Base-by-base conservation (phyloP, 345 rosid species). In the Jatropha curcas region DNA sequence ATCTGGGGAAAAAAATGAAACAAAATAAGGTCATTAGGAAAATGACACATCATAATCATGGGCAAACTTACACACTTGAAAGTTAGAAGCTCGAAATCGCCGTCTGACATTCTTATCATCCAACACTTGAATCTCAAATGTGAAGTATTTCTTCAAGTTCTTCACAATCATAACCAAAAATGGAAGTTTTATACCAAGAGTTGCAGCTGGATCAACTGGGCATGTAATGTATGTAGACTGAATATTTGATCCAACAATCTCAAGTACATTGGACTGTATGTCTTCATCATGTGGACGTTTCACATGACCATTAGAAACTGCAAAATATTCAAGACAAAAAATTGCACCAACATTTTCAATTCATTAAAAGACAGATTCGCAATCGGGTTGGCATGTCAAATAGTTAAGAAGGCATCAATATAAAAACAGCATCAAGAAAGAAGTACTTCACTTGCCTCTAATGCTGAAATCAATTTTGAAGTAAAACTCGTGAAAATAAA, bases 21-120 rank as follows among this genome's bases (percentile, higher is more conserved):
- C 52, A 5, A 19, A 58, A 7, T 13, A 20, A 43, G 17, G 30
- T 8, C 19, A 2, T 20, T 33, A 55, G 37, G 37, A 31, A 14
- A 76, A 45, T n/a, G 17, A 65, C 46, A 74, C 11, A 57, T 53
- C 34, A 71, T 39, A 71, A 71, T 20, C 71, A 79, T 63, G 85
- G 88, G 82, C 78, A 81, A 80, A 88, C 88, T 81, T 80, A 88
- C 99, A 88, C 75, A 95, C 99, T 88, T 95, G 99, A 81, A 88
- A 95, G 80, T 92, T 95, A 85, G 99, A 95, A 88, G 99, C 91
- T 31, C 98, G 90, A 76, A 95, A 95, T 67, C 99, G 97, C 37
- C 99, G 77, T 66, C 99, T 86, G 52, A 95, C 98, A 57, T 91
- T 95, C 94, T 95, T 95, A 80, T 95, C 99, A 62, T 95, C 99